Evolutionary conservation across 1,284 basidiomycete genomes (phyloP), one percentile per base, ranked within the genome.

Genomic region (Inonotus obliquus): DNA sequence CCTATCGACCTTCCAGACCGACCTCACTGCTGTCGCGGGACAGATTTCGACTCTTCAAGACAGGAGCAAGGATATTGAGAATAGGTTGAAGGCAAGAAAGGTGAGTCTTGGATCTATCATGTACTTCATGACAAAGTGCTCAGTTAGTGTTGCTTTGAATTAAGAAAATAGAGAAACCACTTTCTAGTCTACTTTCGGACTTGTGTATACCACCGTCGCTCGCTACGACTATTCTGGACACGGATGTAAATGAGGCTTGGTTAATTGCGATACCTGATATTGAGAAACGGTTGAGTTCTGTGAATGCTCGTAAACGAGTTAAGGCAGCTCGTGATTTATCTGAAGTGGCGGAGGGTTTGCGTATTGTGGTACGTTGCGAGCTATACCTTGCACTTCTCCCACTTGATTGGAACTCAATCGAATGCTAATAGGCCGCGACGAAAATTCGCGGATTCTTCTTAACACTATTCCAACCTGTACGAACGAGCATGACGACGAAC

Each of bases 1-100:
- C 73, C 81, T 98, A 10, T 94, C 94, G 1, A 96, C 93, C 0
- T 99, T 99, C 69, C 95, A 98, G 74, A 89, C 83, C 67, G 96
- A 99, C 74, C 81, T 99, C 4, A 91, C 91, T 2, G 87, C 89
- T 1, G 95, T 98, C 4, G 98, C 96, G 2, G 91, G 93, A 0
- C 96, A 99, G 71, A 97, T 99, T 71, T 89, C 92, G 0, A 91
- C 96, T 66, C 81, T 99, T 25, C 96, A 99, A 72, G 82, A 85
- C 64, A 84, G 93, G 41, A 96, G 92, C 70, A 90, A 92, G 66
- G 87, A 90, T 53, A 96, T 99, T 54, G 96, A 98, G 66, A 84
- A 83, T 63, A 83, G 90, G 63, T 79, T 98, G 57, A 91, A 89
- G 72, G 91, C 87, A 53, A 82, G 95, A 60, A 82, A 88, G 74